These are phyloP conservation scores for Cryptococcus sp. DNA, from an alignment of 1,284 basidiomycete genomes.

Conservation along the genomic window DNA sequence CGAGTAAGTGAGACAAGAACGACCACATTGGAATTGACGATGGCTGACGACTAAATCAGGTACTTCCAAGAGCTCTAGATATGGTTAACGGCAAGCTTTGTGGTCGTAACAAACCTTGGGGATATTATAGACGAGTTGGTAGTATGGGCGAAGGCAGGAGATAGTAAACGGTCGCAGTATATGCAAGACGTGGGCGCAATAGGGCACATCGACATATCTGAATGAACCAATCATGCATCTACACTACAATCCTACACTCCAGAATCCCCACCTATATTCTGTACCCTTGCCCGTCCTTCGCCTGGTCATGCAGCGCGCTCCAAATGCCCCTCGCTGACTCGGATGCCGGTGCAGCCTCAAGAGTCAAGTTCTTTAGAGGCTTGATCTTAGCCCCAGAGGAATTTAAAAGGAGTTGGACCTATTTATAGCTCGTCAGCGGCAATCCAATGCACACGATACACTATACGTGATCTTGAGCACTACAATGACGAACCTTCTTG, in stretches of 20 bases:
- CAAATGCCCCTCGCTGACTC: conserved; percentile 49
- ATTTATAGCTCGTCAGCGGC: background rate
- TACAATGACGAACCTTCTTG: conserved; percentile 40
- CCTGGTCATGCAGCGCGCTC: conserved; percentile 42
- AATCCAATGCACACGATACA: too few species aligned
- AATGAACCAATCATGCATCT: conserved; percentile 5
- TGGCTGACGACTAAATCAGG: conserved; percentile 7
- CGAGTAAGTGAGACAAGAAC: conserved; percentile 53
- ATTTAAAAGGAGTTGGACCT: conserved; percentile 46
- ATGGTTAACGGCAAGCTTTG: background rate
- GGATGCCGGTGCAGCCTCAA: conserved; percentile 46
- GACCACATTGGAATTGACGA: background rate
- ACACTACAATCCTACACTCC: background rate
- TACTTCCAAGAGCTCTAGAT: conserved; percentile 25
- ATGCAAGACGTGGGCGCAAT: background rate
- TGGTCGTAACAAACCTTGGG: background rate
- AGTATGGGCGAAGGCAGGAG: background rate
- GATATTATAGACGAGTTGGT: background rate
- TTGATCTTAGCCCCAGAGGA: conserved; percentile 49
- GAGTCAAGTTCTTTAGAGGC: conserved; percentile 43
- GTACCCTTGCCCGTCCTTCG: conserved; percentile 40
- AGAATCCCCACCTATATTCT: conserved; percentile 30
- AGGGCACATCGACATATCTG: background rate
- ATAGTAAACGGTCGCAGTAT: background rate
- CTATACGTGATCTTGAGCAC: too few species aligned